phyloP scores from a whole-genome alignment of 2,329 filamentous ascomycete genomes.

The Pseudogymnoascus sp. region DNA sequence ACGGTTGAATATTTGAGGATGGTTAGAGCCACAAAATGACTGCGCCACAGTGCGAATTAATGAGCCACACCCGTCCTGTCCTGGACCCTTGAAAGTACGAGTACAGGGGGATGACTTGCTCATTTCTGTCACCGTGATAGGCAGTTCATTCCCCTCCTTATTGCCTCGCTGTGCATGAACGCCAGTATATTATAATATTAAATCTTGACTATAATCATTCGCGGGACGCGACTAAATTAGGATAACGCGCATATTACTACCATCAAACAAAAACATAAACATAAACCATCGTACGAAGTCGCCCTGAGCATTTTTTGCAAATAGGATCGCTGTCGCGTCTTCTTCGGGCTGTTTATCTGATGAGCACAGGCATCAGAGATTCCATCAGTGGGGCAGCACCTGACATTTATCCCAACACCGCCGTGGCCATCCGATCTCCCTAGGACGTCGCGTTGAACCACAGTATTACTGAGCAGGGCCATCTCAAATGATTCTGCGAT shows the following conservation, averaged over 20 bases:
- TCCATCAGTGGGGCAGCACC: constrained; percentile 5
- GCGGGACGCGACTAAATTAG: neutral
- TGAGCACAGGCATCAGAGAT: constrained; percentile 7
- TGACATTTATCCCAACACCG: constrained; percentile 6
- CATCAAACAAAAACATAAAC: neutral
- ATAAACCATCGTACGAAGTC: neutral
- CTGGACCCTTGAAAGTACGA: neutral
- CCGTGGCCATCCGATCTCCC: neutral
- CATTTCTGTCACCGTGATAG: constrained; percentile 7
- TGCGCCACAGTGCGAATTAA: too few relatives aligned
- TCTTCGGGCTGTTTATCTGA: neutral
- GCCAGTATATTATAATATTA: constrained; percentile 2
- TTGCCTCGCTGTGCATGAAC: neutral
- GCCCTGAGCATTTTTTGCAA: neutral
- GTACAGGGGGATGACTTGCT: neutral
- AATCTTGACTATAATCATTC: neutral
- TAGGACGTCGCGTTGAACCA: neutral
- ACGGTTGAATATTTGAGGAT: neutral
- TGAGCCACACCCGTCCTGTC: too few relatives aligned
- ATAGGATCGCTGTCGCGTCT: neutral
- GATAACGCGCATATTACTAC: neutral
- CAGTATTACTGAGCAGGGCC: neutral
- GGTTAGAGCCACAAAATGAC: neutral
- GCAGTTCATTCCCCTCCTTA: constrained; percentile 2
- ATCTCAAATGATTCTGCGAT: constrained; percentile 4